Evolutionary conservation across 2,329 filamentous ascomycete species (phyloP).

Genomic region (Talaromyces sp.): DNA sequence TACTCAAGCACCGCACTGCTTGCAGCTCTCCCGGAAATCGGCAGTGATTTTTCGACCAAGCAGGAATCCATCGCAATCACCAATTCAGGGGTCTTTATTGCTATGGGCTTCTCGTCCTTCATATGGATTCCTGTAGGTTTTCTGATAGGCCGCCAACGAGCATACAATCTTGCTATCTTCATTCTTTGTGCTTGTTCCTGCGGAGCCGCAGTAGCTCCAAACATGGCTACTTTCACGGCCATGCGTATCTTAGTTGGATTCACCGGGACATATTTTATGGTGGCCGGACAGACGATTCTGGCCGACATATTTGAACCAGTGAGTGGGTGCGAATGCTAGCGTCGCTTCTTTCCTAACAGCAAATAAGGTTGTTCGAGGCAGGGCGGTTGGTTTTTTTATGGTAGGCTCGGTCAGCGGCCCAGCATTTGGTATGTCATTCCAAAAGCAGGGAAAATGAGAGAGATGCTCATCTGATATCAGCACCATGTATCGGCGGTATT

Average conservation of each 20-base stretch:
- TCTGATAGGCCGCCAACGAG: constrained; percentile 23
- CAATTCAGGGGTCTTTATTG: constrained; percentile 32
- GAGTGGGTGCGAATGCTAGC: not conserved
- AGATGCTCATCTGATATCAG: not conserved
- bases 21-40: constrained; percentile 36
- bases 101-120: constrained; percentile 34
- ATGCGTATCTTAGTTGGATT: constrained; percentile 31
- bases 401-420: constrained; percentile 39
- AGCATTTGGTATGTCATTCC: constrained; percentile 29
- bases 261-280: constrained; percentile 36
- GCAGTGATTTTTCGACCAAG: constrained; percentile 31
- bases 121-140: constrained; percentile 27
- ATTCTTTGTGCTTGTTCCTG: constrained; percentile 27
- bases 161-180: constrained; percentile 30
- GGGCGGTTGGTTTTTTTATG: constrained; percentile 40
- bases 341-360: not conserved
- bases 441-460: not conserved
- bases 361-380: constrained; percentile 33
- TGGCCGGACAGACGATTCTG: constrained; percentile 33
- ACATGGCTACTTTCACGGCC: constrained; percentile 30
- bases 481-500: constrained; percentile 63
- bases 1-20: constrained; percentile 40
- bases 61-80: constrained; percentile 30
- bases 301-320: constrained; percentile 37
- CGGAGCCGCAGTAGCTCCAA: constrained; percentile 25